These are phyloP conservation scores for Cladosporium halotolerans DNA, from an alignment of 2,329 filamentous ascomycete species.

Conservation along the genomic window DNA sequence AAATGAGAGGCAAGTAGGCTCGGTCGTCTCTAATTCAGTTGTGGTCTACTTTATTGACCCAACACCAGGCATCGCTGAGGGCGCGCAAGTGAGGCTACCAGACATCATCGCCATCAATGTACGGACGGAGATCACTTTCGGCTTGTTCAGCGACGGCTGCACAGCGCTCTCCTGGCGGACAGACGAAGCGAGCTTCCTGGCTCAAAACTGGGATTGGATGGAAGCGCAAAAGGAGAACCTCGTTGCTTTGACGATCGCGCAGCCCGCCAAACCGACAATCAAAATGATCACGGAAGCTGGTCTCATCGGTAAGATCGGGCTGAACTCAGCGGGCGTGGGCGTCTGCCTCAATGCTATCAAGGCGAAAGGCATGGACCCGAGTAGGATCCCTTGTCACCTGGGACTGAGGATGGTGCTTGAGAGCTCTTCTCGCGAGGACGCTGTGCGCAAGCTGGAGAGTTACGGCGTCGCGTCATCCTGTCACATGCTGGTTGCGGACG, in stretches of 20 bases:
- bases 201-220: slow-evolving; percentile 59
- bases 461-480: slow-evolving; percentile 48
- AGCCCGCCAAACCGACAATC: slow-evolving; percentile 42
- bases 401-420: slow-evolving; percentile 53
- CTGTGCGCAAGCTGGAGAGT: slow-evolving; percentile 39
- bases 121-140: slow-evolving; percentile 53
- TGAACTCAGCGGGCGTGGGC: slow-evolving; percentile 55
- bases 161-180: slow-evolving; percentile 47
- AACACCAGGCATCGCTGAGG: slow-evolving; percentile 46
- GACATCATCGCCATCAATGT: slow-evolving; percentile 55
- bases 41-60: neutral
- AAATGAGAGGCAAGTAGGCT: slow-evolving; percentile 31
- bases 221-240: slow-evolving; percentile 45
- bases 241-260: slow-evolving; percentile 42
- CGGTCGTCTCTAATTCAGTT: too few species aligned
- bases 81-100: slow-evolving; percentile 39
- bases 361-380: slow-evolving; percentile 48
- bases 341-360: slow-evolving; percentile 57
- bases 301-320: slow-evolving; percentile 60
- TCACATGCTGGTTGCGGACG: slow-evolving; percentile 51
- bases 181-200: slow-evolving; percentile 35
- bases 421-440: slow-evolving; percentile 41
- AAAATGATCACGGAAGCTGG: slow-evolving; percentile 55
- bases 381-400: slow-evolving; percentile 54
- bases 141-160: slow-evolving; percentile 53